phyloP scores from a whole-genome alignment of 2,329 filamentous ascomycete species.

The Botrytis porri region DNA sequence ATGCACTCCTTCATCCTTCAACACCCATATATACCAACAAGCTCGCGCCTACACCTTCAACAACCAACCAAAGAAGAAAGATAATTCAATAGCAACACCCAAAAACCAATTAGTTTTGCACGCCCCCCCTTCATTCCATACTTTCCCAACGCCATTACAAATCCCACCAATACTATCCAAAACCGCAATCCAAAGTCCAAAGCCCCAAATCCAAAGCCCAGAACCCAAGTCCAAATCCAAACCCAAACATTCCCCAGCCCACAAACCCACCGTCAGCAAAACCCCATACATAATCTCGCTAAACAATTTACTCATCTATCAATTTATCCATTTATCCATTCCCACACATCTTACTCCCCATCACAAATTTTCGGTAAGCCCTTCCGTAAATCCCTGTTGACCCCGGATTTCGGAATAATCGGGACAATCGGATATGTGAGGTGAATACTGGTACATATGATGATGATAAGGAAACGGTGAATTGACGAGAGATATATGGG shows the following conservation, averaged over 20 bases:
- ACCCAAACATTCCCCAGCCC: no score
- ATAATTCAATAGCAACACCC: no score
- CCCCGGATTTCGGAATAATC: slow-evolving; percentile 2
- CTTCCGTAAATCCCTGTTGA: slow-evolving; percentile 11
- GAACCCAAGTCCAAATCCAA: neutral
- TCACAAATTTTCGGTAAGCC: neutral
- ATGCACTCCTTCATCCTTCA: neutral
- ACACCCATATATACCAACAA: neutral
- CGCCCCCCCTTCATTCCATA: neutral
- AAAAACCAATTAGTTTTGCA: no score
- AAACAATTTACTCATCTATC: neutral
- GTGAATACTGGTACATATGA: neutral
- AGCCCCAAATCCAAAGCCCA: neutral
- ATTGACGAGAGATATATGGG: neutral
- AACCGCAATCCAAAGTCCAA: neutral
- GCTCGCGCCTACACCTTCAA: neutral
- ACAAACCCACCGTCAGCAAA: neutral
- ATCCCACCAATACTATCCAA: neutral
- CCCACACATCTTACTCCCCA: neutral
- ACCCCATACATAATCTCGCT: neutral
- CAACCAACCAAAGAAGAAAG: neutral
- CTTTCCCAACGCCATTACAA: neutral
- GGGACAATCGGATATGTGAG: neutral
- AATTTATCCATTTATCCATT: slow-evolving; percentile 2
- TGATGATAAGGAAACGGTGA: neutral